Evolutionary conservation across 169 alveolate genomes (phyloP).

Genomic region (Amoebophrya sp.): DNA sequence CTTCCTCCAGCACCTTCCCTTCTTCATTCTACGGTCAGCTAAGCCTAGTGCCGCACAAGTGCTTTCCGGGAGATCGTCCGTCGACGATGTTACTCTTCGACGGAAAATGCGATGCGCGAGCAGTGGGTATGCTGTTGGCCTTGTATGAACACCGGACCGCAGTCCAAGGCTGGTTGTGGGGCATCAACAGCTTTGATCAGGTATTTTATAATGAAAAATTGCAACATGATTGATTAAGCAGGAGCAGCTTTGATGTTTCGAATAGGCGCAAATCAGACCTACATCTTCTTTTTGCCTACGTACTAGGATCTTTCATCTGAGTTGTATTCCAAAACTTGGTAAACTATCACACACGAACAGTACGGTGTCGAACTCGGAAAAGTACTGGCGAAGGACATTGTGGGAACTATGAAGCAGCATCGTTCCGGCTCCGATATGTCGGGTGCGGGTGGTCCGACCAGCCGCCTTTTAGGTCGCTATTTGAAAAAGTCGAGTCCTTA

Average conservation of each 20-base stretch:
- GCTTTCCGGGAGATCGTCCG: slow-evolving; percentile 94
- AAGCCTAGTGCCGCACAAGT: slow-evolving; percentile 75
- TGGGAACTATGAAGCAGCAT: neutral
- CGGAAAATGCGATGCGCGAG: slow-evolving; percentile 31
- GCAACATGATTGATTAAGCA: too few relatives aligned
- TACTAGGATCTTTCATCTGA: too few relatives aligned
- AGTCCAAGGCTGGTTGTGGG: slow-evolving; percentile 92
- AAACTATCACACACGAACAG: too few relatives aligned
- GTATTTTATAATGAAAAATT: slow-evolving; percentile 39
- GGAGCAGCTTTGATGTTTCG: too few relatives aligned
- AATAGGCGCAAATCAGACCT: too few relatives aligned
- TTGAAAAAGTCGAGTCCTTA: too few relatives aligned
- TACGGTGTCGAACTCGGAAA: slow-evolving; percentile 59
- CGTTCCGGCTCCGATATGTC: too few relatives aligned
- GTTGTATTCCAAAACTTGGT: too few relatives aligned
- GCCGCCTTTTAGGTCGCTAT: too few relatives aligned
- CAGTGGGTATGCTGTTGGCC: slow-evolving; percentile 86
- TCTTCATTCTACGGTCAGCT: slow-evolving; percentile 46
- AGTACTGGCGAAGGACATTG: slow-evolving; percentile 41
- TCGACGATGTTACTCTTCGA: slow-evolving; percentile 55
- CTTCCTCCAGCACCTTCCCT: neutral
- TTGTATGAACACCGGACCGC: slow-evolving; percentile 96
- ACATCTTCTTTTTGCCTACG: too few relatives aligned
- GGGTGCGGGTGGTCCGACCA: too few relatives aligned
- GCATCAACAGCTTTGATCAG: slow-evolving; percentile 93